Evolutionary conservation across 257 asterid genomes (phyloP).

Genomic region (Capsicum pubescens): DNA sequence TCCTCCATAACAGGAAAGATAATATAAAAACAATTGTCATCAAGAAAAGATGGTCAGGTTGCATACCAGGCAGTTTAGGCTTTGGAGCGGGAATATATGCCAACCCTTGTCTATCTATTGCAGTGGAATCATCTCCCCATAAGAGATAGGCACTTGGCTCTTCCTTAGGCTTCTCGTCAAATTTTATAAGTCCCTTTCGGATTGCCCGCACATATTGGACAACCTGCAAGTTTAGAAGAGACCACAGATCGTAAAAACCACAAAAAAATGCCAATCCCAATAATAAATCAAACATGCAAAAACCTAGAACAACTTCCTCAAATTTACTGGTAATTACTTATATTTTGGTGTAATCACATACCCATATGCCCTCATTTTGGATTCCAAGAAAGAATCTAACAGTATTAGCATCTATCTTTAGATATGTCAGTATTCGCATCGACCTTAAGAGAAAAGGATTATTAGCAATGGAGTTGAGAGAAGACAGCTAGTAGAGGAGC

Average conservation of each 20-base stretch:
- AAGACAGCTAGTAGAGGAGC: constrained; percentile 9
- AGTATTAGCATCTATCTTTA: neutral
- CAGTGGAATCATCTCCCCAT: constrained; percentile 81
- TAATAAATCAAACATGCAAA: neutral
- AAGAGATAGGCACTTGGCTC: constrained; percentile 61
- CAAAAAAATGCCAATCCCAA: constrained; percentile 16
- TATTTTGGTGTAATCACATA: neutral
- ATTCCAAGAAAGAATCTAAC: neutral
- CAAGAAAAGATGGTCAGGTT: neutral
- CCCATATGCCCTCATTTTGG: neutral
- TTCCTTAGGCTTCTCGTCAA: constrained; percentile 80
- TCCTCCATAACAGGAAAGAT: neutral
- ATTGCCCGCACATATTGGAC: constrained; percentile 75
- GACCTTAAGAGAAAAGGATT: neutral
- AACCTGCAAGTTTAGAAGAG: constrained; percentile 54
- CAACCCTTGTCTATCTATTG: constrained; percentile 80
- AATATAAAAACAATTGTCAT: neutral
- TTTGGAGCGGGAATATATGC: constrained; percentile 95
- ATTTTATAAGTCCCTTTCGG: constrained; percentile 75
- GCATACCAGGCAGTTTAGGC: constrained; percentile 80
- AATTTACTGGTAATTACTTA: neutral
- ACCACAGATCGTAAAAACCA: constrained; percentile 7
- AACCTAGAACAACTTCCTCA: neutral
- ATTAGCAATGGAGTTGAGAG: neutral
- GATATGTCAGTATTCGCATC: neutral